Evolutionary conservation across 257 asterid genomes (phyloP).

Genomic region (Coffea eugenioides): DNA sequence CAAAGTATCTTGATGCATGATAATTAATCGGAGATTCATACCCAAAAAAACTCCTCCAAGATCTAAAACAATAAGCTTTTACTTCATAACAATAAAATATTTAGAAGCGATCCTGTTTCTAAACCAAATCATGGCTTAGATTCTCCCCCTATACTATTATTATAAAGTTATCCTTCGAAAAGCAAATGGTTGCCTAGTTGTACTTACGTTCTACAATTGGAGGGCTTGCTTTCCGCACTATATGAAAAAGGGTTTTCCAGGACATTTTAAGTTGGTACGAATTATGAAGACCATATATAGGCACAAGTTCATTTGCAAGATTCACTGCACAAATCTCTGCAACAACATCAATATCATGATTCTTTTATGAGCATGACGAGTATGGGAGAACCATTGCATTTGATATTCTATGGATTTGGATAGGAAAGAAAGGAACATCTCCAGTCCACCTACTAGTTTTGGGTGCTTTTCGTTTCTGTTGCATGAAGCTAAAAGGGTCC

Average conservation of each 20-base stretch:
- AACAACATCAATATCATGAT: conserved; percentile 15
- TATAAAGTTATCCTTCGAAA: background rate
- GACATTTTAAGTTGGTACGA: background rate
- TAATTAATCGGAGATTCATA: background rate
- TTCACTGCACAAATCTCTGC: conserved; percentile 22
- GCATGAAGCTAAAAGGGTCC: conserved; percentile 15
- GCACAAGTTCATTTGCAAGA: conserved; percentile 21
- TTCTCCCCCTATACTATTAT: background rate
- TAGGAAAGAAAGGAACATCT: conserved; percentile 3
- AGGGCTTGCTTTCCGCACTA: background rate
- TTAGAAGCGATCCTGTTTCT: background rate
- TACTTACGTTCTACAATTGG: background rate
- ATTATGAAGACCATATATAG: background rate
- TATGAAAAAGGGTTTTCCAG: background rate
- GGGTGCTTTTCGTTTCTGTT: conserved; percentile 19
- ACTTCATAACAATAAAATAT: too few species aligned
- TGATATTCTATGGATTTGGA: conserved; percentile 5
- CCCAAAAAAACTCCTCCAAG: background rate
- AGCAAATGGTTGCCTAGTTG: background rate
- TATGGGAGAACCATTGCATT: conserved; percentile 9
- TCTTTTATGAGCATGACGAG: background rate
- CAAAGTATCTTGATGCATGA: background rate
- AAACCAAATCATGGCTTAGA: background rate
- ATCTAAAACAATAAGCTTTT: background rate
- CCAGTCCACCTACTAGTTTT: conserved; percentile 10